Conservation (phyloP, 2,329 filamentous ascomycete species). For the Calonectria pauciramosa region DNA sequence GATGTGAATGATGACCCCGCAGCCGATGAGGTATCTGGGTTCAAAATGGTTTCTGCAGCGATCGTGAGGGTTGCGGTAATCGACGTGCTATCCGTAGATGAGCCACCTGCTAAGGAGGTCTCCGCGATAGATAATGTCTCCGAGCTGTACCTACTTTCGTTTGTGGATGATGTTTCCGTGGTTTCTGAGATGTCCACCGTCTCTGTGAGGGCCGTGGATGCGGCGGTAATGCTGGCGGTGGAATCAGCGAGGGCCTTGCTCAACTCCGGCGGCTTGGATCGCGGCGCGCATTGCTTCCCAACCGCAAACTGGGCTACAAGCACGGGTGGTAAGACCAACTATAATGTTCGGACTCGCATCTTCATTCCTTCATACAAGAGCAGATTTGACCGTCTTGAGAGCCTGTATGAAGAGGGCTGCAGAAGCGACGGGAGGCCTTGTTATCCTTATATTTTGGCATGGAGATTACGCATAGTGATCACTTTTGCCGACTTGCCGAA, state of each 20-base stretch:
- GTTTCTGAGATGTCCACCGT: not conserved
- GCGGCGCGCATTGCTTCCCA: not conserved
- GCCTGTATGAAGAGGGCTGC: not conserved
- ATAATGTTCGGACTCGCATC: not conserved
- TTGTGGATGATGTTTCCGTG: not conserved
- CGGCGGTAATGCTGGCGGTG: not conserved
- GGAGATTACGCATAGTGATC: not conserved
- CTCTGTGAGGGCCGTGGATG: not conserved
- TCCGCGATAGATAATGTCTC: not conserved
- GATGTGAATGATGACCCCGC: too few species aligned
- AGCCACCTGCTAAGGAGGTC: not conserved
- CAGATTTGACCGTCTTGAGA: not conserved
- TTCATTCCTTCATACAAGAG: not conserved
- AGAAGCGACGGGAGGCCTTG: not conserved
- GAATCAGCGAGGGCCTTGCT: not conserved
- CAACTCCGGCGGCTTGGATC: not conserved
- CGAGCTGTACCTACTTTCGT: not conserved
- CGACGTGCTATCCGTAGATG: too few species aligned
- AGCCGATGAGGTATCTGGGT: too few species aligned
- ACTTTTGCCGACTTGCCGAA: too few species aligned
- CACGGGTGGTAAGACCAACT: not conserved
- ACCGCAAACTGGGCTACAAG: not conserved
- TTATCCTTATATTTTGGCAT: not conserved
- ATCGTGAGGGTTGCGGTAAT: too few species aligned
- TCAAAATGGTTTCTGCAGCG: too few species aligned